Base-by-base conservation (phyloP, 208 protist genomes). In the Crithidia thermophila region DNA sequence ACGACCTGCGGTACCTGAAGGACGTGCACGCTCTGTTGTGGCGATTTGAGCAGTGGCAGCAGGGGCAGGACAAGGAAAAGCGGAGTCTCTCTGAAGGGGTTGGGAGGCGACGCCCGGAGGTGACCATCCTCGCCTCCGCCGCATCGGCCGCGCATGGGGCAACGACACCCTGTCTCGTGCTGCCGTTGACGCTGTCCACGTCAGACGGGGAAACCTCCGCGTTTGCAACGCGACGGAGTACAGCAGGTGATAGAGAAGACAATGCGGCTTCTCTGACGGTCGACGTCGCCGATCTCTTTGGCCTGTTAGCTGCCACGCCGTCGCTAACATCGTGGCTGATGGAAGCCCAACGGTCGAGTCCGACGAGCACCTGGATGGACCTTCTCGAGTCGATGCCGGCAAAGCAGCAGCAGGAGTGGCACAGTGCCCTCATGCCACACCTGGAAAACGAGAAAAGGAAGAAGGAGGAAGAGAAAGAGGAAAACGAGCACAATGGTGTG, bases 241-340 rank as follows among this genome's bases (percentile, higher is more conserved):
- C 31, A 21, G 30, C 21, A 16, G 34, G 16, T 1, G 52, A 58
- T 31, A 18, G 18, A 14, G 8, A 2, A 36, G 9, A 3, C 4
- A 23, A 0, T 33, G 18, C 45, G 21, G 3, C 18, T 3, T 45
- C 34, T 11, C 47, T 73, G 1, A 42, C 31, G 4, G 45, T 68
- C 10, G 69, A 75, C 36, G 61, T 43, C 5, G 60, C 69, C 14
- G 60, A 64, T 18, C 45, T 75, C 30, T 64, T 75, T 27, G 14
- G 55, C 6, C 40, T 40, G n/a, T 30, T 75, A 6, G 30, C 27
- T 31, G 36, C 18, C 30, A 60, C 69, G 14, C 8, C 57, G 11
- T 40, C 52, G 34, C 25, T 75, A n/a, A 14, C 68, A 14, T n/a
- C 40, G 40, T 75, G 69, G 69, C 28, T 75, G 69, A 51, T 42